Evolutionary conservation across 305 asterid genomes (phyloP).

Genomic region (Fraxinus sp.): DNA sequence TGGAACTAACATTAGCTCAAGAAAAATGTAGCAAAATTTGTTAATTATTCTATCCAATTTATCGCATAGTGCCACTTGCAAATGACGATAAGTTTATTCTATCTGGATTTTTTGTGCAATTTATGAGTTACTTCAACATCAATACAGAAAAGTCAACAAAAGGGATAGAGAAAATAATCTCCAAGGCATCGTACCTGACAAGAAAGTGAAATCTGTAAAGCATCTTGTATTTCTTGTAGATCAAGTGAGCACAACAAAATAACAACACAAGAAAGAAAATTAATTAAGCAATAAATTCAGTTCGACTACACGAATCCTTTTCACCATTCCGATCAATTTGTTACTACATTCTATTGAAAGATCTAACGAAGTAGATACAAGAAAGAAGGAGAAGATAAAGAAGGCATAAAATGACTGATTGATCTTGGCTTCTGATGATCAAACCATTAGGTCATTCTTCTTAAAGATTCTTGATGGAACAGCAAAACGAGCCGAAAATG

Average conservation of each 20-base stretch:
- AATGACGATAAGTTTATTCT: background rate
- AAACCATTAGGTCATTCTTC: slow-evolving; percentile 37
- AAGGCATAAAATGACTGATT: background rate
- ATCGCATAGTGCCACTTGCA: background rate
- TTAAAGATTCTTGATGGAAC: slow-evolving; percentile 56
- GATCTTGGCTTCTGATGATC: background rate
- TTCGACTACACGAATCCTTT: background rate
- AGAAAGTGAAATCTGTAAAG: slow-evolving; percentile 17
- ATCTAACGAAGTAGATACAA: background rate
- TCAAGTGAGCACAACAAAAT: slow-evolving; percentile 16
- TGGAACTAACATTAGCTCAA: no score
- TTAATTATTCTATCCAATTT: background rate
- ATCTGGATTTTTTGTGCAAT: background rate
- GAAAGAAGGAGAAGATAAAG: background rate
- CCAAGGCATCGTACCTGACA: background rate
- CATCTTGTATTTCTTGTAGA: slow-evolving; percentile 39
- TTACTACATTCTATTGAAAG: background rate
- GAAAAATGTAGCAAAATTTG: no score
- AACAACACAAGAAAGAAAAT: background rate
- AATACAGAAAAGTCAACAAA: slow-evolving; percentile 1
- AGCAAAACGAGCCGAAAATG: slow-evolving; percentile 80
- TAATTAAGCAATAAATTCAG: background rate
- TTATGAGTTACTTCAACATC: slow-evolving; percentile 5
- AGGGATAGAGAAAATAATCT: no score
- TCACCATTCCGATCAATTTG: background rate